Percentiles rank a stretch among this genome's conserved stretches.
Conservation (phyloP, 768 basidiomycete genomes). For the Leccinum variicolor region DNA sequence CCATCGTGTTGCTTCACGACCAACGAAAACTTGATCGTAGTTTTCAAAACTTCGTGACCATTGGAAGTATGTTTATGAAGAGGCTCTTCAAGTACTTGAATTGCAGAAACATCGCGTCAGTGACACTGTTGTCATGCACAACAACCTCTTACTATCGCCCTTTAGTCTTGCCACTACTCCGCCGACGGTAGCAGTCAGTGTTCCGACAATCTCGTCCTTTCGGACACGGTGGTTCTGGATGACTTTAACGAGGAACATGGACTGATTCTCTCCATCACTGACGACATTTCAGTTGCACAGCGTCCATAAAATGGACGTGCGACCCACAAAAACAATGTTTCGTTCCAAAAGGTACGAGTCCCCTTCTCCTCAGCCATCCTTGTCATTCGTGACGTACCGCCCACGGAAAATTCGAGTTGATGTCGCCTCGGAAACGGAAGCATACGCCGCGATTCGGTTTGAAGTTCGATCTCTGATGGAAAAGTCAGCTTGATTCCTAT, state of each 20-base stretch:
- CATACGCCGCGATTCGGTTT: not conserved
- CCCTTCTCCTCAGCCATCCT: not conserved
- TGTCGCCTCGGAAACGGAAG: not conserved
- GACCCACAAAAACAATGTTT: not conserved
- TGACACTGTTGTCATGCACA: not conserved
- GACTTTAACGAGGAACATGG: not conserved
- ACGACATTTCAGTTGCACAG: not conserved
- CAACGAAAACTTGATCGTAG: not conserved
- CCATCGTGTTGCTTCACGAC: too few relatives aligned
- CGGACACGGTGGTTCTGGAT: not conserved
- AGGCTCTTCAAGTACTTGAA: not conserved
- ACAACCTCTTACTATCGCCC: not conserved
- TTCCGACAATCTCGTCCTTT: not conserved
- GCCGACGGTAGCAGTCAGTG: not conserved
- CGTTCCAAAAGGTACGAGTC: not conserved
- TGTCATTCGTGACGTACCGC: not conserved
- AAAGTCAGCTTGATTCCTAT: too few relatives aligned
- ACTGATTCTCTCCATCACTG: not conserved
- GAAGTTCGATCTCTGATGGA: slow-evolving; percentile 3
- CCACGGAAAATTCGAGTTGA: not conserved
- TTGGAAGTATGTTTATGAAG: not conserved
- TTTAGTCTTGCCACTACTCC: not conserved
- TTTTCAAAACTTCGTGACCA: not conserved
- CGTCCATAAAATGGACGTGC: not conserved
- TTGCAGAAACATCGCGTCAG: not conserved